These are phyloP conservation scores for Apiospora marii DNA, from an alignment of 2,329 filamentous ascomycete species.

Conservation along the genomic window DNA sequence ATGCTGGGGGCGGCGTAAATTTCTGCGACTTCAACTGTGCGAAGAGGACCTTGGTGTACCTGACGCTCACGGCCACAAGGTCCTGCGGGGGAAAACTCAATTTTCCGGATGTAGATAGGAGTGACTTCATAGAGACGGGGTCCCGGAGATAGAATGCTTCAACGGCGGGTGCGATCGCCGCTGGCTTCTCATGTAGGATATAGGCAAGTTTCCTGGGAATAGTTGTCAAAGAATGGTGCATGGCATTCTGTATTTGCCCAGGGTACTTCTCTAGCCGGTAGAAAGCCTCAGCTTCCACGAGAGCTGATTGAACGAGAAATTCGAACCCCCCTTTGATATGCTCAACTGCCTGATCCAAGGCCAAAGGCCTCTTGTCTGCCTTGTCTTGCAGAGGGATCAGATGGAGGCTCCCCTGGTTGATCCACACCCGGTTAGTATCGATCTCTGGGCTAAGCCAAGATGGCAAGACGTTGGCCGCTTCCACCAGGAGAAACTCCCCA, in stretches of 20 bases:
- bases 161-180: slow-evolving; percentile 80
- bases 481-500: slow-evolving; percentile 93
- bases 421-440: slow-evolving; percentile 88
- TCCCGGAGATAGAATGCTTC: slow-evolving; percentile 95
- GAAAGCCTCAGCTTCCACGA: slow-evolving; percentile 89
- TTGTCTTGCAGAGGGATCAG: slow-evolving; percentile 69
- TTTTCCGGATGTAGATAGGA: slow-evolving; percentile 62
- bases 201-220: slow-evolving; percentile 85
- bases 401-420: slow-evolving; percentile 77
- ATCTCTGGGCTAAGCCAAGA: slow-evolving; percentile 92
- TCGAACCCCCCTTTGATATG: slow-evolving; percentile 65
- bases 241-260: slow-evolving; percentile 71
- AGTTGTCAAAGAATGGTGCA: slow-evolving; percentile 77
- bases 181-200: slow-evolving; percentile 77
- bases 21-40: slow-evolving; percentile 89
- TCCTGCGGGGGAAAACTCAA: slow-evolving; percentile 79
- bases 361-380: slow-evolving; percentile 54
- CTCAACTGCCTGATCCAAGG: slow-evolving; percentile 68
- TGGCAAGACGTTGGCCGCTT: slow-evolving; percentile 87
- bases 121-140: slow-evolving; percentile 74
- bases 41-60: slow-evolving; percentile 88
- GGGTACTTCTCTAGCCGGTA: slow-evolving; percentile 88
- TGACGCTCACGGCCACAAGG: slow-evolving; percentile 78
- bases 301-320: slow-evolving; percentile 72
- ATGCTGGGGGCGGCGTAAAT: slow-evolving; percentile 70